Evolutionary conservation across 108 stramenopile genomes (phyloP).

Genomic region (Nannochloropsis salina): DNA sequence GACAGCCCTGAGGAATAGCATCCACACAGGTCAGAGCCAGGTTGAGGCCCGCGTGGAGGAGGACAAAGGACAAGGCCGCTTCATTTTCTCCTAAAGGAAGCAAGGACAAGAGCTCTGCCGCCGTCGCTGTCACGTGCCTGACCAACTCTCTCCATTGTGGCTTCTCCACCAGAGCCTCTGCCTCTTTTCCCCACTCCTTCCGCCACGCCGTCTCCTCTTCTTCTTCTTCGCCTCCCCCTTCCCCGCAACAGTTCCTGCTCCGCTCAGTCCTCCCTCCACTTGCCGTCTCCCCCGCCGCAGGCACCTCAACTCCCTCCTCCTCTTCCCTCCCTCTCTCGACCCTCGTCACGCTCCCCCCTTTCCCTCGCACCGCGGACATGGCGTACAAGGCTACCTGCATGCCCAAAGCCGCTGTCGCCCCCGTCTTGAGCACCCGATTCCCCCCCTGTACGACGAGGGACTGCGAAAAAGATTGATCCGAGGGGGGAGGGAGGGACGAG

Average conservation of each 20-base stretch:
- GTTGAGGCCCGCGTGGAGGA: background rate
- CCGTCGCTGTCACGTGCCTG: background rate
- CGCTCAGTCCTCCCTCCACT: too few species aligned
- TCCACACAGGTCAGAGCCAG: background rate
- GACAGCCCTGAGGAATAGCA: background rate
- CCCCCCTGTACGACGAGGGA: background rate
- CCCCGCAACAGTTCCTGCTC: too few species aligned
- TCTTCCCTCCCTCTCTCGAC: too few species aligned
- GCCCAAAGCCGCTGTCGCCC: background rate
- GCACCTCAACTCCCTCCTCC: too few species aligned
- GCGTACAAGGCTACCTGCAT: background rate
- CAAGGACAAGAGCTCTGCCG: constrained; percentile 10
- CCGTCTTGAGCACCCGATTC: background rate
- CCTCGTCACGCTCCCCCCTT: background rate
- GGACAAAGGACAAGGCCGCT: background rate
- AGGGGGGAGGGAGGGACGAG: too few species aligned
- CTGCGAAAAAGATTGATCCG: background rate
- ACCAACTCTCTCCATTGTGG: background rate
- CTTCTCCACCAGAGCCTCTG: background rate
- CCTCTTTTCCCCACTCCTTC: background rate
- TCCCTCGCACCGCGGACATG: background rate
- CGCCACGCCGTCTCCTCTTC: background rate
- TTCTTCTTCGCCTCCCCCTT: background rate
- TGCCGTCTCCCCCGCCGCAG: too few species aligned
- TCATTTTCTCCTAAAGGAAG: background rate